These are phyloP conservation scores for Aspergillus pseudoglaucus DNA, from an alignment of 2,329 filamentous ascomycete genomes.

Conservation along the genomic window DNA sequence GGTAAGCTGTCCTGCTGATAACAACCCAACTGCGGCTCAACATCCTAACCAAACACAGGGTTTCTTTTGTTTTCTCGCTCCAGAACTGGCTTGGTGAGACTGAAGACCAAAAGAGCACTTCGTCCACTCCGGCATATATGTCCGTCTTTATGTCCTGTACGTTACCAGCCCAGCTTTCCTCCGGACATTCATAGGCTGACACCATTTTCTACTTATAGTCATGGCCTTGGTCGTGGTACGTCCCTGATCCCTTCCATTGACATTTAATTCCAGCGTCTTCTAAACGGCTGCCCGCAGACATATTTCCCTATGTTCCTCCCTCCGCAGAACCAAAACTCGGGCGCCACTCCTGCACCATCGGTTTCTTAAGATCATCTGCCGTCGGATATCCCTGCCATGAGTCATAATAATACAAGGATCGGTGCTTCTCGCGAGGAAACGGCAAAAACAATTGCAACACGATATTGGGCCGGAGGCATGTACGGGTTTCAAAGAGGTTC, in stretches of 20 bases:
- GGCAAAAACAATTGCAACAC: neutral
- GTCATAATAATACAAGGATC: neutral
- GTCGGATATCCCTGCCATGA: neutral
- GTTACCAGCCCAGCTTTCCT: slow-evolving; percentile 25
- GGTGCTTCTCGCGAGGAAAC: neutral
- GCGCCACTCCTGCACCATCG: slow-evolving; percentile 42
- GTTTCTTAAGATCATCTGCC: slow-evolving; percentile 25
- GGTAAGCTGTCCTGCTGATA: slow-evolving; percentile 37
- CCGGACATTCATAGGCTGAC: slow-evolving; percentile 1
- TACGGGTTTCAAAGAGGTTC: neutral
- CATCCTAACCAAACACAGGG: slow-evolving; percentile 29
- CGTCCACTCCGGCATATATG: slow-evolving; percentile 65
- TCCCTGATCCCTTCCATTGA: slow-evolving; percentile 5
- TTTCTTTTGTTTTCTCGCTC: slow-evolving; percentile 42
- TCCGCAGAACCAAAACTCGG: slow-evolving; percentile 35
- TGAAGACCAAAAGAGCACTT: slow-evolving; percentile 50
- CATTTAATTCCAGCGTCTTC: slow-evolving; percentile 5
- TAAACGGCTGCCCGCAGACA: slow-evolving; percentile 36
- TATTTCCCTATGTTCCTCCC: slow-evolving; percentile 63
- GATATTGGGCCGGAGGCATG: neutral
- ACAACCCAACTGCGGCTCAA: neutral
- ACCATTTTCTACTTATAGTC: slow-evolving; percentile 37
- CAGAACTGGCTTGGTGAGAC: slow-evolving; percentile 45
- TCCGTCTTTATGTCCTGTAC: slow-evolving; percentile 71
- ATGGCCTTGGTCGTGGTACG: slow-evolving; percentile 52